Base-by-base conservation (phyloP, 106 monocot species). In the Phalaenopsis equestris region DNA sequence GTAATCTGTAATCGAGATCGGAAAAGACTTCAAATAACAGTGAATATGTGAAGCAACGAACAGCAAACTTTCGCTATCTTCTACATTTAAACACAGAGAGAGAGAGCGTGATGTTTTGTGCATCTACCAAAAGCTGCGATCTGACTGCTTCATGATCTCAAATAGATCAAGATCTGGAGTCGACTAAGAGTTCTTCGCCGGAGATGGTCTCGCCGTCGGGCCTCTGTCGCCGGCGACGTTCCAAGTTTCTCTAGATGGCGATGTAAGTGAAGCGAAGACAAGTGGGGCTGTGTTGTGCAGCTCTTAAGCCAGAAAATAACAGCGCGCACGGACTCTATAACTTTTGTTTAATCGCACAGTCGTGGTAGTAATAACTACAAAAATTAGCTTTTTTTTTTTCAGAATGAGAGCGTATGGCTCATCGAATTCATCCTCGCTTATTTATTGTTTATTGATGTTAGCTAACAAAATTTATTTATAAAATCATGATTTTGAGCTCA, bases 81-180 rank as follows among this genome's bases (percentile, higher is more conserved):
- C 39, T 12, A 70, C 39, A 45, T 74, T 8, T 21, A 45, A n/a
- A n/a, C 18, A 43, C 16, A 42, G 8, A 74, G 43, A 74, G 72
- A 72, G 38, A 72, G 38, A 70, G 3, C 4, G 48, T 24, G 49
- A 76, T 21, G 18, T 75, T 24, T 45, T 74, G 74, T 43, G 17
- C 36, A 74, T 24, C 76, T 76, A 76, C 76, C 76, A 48, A 36
- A 48, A 76, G 47, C 49, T 76, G 46, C 24, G 49, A 76, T 23
- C 49, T 74, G 74, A n/a, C 49, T 12, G 5, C 49, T 76, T 30
- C 76, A 16, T 19, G 49, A 24, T 24, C n/a, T 10, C 76, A 76
- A 49, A 16, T 48, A 42, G 47, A 21, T 76, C 49, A 42, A 42
- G 76, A 74, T 74, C 74, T 36, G 45, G 2, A 18, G 41, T 45